Base-by-base conservation (phyloP, 2,329 filamentous ascomycete species). In the Dactylellina cionopaga region DNA sequence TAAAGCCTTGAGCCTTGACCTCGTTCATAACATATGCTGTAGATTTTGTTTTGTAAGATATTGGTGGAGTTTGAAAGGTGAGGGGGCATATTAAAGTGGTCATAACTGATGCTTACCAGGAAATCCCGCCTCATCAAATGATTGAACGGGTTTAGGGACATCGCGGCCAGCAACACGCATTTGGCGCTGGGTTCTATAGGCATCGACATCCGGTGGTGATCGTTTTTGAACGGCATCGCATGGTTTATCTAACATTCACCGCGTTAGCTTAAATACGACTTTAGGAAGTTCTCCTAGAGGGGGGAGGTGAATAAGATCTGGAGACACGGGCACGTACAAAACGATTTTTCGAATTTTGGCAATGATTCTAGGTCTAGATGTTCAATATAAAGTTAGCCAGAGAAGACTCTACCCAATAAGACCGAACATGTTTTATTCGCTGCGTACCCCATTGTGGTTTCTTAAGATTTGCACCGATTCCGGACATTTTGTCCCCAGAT, bases 261-360 rank as follows among this genome's bases (percentile, higher is more conserved):
- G 29, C 7, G 33, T 56, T 41, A 49, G 25, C 22, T 27, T 17
- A 17, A n/a, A 7, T 25, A 11, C 3, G 11, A 27, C n/a, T n/a
- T n/a, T n/a, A n/a, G n/a, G n/a, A n/a, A n/a, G n/a, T n/a, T n/a
- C n/a, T n/a, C n/a, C n/a, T n/a, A n/a, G n/a, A n/a, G n/a, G n/a
- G n/a, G n/a, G 9, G 22, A 39, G 22, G 17, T 25, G 10, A 5
- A 11, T 5, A 19, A 22, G 7, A 15, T 29, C 10, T 24, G 22
- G 17, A 13, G 5, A 9, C 29, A 15, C 29, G 27, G 24, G 27
- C 15, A 54, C 74, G 10, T 66, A 76, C 75, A 99, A 84, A 99
- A 99, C 6, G 91, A 93, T 84, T 99, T 99, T 81, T 99, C 95
- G 83, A 99, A 99, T 83, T 98, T 98, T 78, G 95, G 94, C 46